phyloP scores from a whole-genome alignment of 495 filamentous ascomycete species.

The Penicillium samsonianum region DNA sequence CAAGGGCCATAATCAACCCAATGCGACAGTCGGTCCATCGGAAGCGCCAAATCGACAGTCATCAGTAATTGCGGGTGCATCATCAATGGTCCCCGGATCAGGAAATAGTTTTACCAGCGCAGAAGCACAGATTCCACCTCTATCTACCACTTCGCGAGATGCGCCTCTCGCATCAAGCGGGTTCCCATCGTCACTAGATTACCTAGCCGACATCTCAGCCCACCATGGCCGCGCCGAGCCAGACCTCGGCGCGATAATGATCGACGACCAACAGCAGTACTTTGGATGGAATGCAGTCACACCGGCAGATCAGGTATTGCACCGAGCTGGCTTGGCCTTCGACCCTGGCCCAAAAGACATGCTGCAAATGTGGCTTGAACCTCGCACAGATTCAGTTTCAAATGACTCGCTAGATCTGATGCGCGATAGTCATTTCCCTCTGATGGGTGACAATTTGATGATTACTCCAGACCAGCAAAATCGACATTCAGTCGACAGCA shows the following conservation, averaged over 20 bases:
- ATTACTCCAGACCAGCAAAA: constrained; percentile 27
- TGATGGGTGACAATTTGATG: constrained; percentile 31
- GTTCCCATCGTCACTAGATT: constrained; percentile 40
- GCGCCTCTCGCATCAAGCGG: constrained; percentile 26
- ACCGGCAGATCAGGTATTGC: constrained; percentile 26
- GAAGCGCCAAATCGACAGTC: constrained; percentile 26
- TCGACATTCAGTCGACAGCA: constrained; percentile 34
- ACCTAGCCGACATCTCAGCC: constrained; percentile 42
- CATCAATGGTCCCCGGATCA: constrained; percentile 16
- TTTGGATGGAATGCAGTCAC: constrained; percentile 41
- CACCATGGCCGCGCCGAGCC: constrained; percentile 40
- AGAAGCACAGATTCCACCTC: constrained; percentile 17
- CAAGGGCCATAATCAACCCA: constrained; percentile 45
- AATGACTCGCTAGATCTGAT: constrained; percentile 41
- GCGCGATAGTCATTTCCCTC: constrained; percentile 33
- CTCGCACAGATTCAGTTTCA: constrained; percentile 39
- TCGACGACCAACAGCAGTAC: constrained; percentile 37
- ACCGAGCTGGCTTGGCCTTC: constrained; percentile 26
- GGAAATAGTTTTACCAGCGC: constrained; percentile 23
- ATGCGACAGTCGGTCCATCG: constrained; percentile 24
- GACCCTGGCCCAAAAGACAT: constrained; percentile 38
- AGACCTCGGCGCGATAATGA: constrained; percentile 38
- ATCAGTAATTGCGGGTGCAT: constrained; percentile 1
- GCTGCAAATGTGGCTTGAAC: constrained; percentile 46
- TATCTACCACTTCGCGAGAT: constrained; percentile 27